Base-by-base conservation (phyloP, 2,329 filamentous ascomycete species). In the Exophiala sp. region DNA sequence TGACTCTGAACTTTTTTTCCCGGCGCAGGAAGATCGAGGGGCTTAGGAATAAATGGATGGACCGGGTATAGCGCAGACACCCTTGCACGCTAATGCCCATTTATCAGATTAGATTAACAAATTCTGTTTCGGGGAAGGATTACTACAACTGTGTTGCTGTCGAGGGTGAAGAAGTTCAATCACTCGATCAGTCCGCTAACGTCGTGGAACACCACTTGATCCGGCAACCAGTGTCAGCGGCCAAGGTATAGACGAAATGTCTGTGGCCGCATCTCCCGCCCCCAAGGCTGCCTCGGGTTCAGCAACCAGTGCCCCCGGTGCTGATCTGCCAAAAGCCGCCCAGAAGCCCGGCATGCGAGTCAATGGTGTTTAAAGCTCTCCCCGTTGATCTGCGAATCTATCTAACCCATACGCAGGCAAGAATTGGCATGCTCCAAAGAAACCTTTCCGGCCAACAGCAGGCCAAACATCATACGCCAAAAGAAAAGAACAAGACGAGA, bases 401-500 rank as follows among this genome's bases (percentile, higher is more conserved):
- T n/a, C n/a, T 51, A 46, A 59, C 48, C 43, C 44, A 44, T 56
- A 46, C 47, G 37, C 65, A 95, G 93, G 93, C 66, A 96, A 97
- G 74, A 87, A 95, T 73, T 98, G 93, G 93, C 89, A 94, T 66
- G 75, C 78, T 46, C 76, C 79, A 22, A 91, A 89, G 67, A 86
- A 84, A 56, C 82, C 93, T 1, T 97, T 97, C 70, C 84, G 93
- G 32, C 91, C 88, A 2, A 82, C 74, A 11, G 77, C 85, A 8
- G 88, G 90, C 21, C 78, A 89, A 60, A 86, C 81, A 2, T 82
- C 88, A 0, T 97, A 85, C 67, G 82, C 84, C 60, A 85, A 88
- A 69, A 83, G 91, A 46, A 73, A 80, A 39, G 82, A 84, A 60
- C 77, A 83, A 55, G 81, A 88, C 44, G 79, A 82, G 55, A 78